Evolutionary conservation across 805 yeast genomes (phyloP).

Genomic region (Saccharomycodes ludwigii): DNA sequence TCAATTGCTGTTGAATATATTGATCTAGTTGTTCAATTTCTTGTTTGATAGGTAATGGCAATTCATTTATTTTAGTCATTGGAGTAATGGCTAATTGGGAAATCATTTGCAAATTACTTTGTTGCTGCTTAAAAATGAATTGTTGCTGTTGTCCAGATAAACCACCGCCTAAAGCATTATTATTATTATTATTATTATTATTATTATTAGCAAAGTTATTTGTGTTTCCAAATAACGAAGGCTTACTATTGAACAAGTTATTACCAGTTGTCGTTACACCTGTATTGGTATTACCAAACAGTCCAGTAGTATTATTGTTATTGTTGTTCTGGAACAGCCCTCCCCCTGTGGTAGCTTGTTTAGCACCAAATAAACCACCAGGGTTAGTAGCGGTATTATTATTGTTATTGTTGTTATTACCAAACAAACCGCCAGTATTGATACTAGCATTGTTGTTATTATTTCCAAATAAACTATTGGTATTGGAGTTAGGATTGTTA

Average conservation of each 20-base stretch:
- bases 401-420: slow-evolving; percentile 7
- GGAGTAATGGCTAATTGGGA: slow-evolving; percentile 44
- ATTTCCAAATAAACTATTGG: slow-evolving; percentile 15
- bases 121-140: slow-evolving; percentile 15
- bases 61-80: slow-evolving; percentile 62
- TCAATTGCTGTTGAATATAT: slow-evolving; percentile 62
- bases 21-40: slow-evolving; percentile 61
- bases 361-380: slow-evolving; percentile 25
- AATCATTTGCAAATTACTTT: slow-evolving; percentile 30
- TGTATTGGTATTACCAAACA: slow-evolving; percentile 15
- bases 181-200: too few species aligned
- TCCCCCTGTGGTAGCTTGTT: slow-evolving; percentile 10
- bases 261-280: background rate
- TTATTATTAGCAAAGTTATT: slow-evolving; percentile 2
- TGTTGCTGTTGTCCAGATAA: background rate
- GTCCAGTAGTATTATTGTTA: slow-evolving; percentile 12
- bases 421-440: slow-evolving; percentile 12
- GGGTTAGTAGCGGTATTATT: slow-evolving; percentile 12
- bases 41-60: slow-evolving; percentile 57
- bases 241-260: slow-evolving; percentile 1
- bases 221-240: slow-evolving; percentile 9
- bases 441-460: slow-evolving; percentile 2
- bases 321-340: slow-evolving; percentile 17
- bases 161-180: slow-evolving; percentile 10
- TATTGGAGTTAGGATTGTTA: slow-evolving; percentile 5